Conservation (phyloP, 23 red algal genomes). For the Cyanidiococcus yangmingshanensis region DNA sequence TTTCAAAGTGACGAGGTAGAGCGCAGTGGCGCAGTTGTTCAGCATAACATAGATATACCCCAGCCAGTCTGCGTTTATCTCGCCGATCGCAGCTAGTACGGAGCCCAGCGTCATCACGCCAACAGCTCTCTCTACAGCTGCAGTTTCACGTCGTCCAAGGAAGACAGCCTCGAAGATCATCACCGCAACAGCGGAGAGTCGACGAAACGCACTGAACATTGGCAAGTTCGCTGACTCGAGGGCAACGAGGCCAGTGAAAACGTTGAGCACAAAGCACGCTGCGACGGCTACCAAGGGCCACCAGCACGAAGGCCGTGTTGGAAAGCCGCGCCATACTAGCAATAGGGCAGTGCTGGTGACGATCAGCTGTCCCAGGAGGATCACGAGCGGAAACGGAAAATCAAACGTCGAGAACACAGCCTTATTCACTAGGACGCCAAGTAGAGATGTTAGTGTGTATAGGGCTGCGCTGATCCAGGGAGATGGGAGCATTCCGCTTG, state of each 20-base stretch:
- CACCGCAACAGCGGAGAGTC: constrained; percentile 79
- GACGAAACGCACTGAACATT: constrained; percentile 97
- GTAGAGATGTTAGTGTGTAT: constrained; percentile 39
- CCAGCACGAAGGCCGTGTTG: constrained; percentile 24
- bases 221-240: constrained; percentile 82
- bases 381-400: constrained; percentile 40
- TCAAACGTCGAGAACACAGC: constrained; percentile 67
- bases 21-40: constrained; percentile 87
- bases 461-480: constrained; percentile 4
- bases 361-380: constrained; percentile 59
- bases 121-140: constrained; percentile 38
- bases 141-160: constrained; percentile 51
- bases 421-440: constrained; percentile 87
- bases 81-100: constrained; percentile 61
- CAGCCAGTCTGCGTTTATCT: constrained; percentile 57
- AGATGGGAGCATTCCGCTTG: too few relatives aligned
- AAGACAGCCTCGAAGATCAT: constrained; percentile 68
- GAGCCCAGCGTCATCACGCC: constrained; percentile 78
- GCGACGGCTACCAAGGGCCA: constrained; percentile 34
- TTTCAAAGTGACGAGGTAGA: constrained; percentile 81
- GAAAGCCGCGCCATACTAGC: constrained; percentile 13
- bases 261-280: constrained; percentile 61
- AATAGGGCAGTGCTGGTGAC: constrained; percentile 45
- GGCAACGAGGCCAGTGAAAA: constrained; percentile 63
- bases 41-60: constrained; percentile 80